Conservation (phyloP, 2,329 filamentous ascomycete species). For the Coniella vitis region DNA sequence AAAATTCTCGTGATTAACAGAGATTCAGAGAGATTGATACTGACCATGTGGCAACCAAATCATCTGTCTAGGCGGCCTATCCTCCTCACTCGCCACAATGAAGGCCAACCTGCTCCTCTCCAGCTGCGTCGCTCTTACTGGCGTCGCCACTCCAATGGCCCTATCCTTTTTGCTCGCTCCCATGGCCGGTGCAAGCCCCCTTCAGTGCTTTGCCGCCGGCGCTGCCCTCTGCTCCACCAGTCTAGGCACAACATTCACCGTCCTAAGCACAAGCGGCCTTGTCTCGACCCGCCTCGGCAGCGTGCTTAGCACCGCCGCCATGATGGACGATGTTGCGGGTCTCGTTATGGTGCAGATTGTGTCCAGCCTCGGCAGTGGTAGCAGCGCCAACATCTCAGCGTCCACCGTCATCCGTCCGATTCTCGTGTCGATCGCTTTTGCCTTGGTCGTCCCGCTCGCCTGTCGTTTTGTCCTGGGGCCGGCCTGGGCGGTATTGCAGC, state of each 20-base stretch:
- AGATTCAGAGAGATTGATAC: too few species aligned
- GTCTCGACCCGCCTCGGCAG: conserved; percentile 43
- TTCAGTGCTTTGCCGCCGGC: conserved; percentile 66
- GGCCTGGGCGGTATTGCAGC: conserved; percentile 24
- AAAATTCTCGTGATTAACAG: not conserved
- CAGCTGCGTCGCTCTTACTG: conserved; percentile 55
- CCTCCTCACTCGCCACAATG: conserved; percentile 45
- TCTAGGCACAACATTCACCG: conserved; percentile 62
- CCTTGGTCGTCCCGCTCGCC: conserved; percentile 35
- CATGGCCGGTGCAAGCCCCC: conserved; percentile 40
- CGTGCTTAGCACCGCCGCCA: conserved; percentile 64
- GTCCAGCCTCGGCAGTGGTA: conserved; percentile 47
- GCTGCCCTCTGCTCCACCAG: conserved; percentile 69
- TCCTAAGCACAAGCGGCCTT: conserved; percentile 37
- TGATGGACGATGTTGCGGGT: conserved; percentile 76
- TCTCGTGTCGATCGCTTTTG: conserved; percentile 45
- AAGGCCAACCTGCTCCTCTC: conserved; percentile 56
- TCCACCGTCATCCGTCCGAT: conserved; percentile 37
- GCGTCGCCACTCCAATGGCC: conserved; percentile 56
- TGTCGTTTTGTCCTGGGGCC: conserved; percentile 41
- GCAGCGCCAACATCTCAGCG: conserved; percentile 21
- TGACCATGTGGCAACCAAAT: too few species aligned
- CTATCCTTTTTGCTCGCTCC: conserved; percentile 55
- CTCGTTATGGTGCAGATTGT: conserved; percentile 74
- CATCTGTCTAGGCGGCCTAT: conserved; percentile 45